phyloP scores from a whole-genome alignment of 345 rosid species.

The Heritiera littoralis region DNA sequence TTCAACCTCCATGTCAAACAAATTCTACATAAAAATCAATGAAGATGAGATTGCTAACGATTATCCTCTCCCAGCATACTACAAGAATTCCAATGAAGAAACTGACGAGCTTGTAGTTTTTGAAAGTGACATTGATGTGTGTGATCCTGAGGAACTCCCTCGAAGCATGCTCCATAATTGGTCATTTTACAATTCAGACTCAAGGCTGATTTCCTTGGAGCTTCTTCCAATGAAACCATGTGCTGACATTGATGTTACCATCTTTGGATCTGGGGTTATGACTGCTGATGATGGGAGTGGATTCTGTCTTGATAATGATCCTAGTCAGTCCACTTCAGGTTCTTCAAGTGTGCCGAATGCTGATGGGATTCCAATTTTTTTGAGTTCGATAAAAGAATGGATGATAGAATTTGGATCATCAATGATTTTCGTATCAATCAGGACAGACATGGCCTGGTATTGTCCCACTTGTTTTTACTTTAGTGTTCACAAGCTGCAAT shows the following conservation, averaged over 20 bases:
- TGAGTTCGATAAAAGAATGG: conserved; percentile 86
- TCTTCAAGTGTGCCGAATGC: conserved; percentile 33
- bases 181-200: conserved; percentile 82
- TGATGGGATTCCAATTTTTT: conserved; percentile 53
- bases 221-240: conserved; percentile 78
- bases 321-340: conserved; percentile 46
- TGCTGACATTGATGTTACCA: conserved; percentile 69
- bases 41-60: conserved; percentile 86
- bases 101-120: conserved; percentile 60
- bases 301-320: conserved; percentile 45
- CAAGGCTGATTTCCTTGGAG: conserved; percentile 72
- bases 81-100: conserved; percentile 57
- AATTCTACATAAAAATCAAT: conserved; percentile 64
- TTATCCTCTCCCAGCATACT: conserved; percentile 84
- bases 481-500: neutral
- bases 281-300: conserved; percentile 69
- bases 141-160: conserved; percentile 57
- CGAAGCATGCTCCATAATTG: conserved; percentile 69
- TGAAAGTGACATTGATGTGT: conserved; percentile 41
- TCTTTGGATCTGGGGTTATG: conserved; percentile 75
- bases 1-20: conserved; percentile 47
- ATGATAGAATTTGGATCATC: conserved; percentile 74
- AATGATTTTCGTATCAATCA: conserved; percentile 59
- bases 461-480: neutral
- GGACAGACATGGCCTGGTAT: conserved; percentile 88